Conservation (phyloP, 768 basidiomycete genomes). For the Tubosaeta sp. region DNA sequence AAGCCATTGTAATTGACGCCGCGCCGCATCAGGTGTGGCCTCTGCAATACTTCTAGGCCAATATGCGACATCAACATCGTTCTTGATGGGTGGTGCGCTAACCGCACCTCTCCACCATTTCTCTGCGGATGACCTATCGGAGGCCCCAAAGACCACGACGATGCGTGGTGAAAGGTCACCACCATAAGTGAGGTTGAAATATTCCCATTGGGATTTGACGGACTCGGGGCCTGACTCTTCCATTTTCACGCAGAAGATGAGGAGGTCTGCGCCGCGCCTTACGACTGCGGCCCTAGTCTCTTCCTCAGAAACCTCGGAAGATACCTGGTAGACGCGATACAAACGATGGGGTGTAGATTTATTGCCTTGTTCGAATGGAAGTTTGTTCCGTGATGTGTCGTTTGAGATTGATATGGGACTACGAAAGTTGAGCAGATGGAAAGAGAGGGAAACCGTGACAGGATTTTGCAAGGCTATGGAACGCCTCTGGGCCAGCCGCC, state of each 20-base stretch:
- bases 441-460: conserved; percentile 13
- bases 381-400: conserved; percentile 7
- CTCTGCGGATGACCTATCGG: conserved; percentile 11
- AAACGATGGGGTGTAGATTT: conserved; percentile 5
- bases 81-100: neutral
- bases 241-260: conserved; percentile 21
- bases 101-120: conserved; percentile 18
- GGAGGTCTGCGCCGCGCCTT: conserved; percentile 24
- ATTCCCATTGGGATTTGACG: conserved; percentile 24
- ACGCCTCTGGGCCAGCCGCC: conserved; percentile 10
- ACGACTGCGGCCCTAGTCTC: conserved; percentile 6
- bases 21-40: neutral
- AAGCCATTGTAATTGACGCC: conserved; percentile 8
- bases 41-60: neutral
- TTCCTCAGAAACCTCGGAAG: conserved; percentile 3
- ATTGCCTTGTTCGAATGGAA: conserved; percentile 19
- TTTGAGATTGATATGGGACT: conserved; percentile 19
- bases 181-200: conserved; percentile 24
- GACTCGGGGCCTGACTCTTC: neutral
- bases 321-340: conserved; percentile 24
- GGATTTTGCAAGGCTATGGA: conserved; percentile 24
- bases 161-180: conserved; percentile 26
- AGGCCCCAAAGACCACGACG: conserved; percentile 20
- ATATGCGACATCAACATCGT: conserved; percentile 11
- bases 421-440: conserved; percentile 16